phyloP scores from a whole-genome alignment of 2,329 filamentous ascomycete species.

The Botryotinia narcissicola region DNA sequence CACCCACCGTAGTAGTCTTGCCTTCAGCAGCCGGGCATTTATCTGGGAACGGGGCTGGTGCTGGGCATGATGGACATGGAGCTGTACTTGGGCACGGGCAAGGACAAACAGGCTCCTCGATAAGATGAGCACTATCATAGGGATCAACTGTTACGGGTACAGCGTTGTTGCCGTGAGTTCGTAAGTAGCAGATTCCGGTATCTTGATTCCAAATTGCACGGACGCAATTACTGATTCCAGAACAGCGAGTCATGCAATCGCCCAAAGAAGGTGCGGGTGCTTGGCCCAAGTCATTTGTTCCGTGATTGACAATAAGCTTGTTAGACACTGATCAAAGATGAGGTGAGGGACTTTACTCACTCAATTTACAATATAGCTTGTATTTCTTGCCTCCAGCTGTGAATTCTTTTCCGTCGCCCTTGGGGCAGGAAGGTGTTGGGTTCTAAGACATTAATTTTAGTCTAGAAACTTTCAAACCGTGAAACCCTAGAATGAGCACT shows the following conservation, averaged over 20 bases:
- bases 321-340: neutral
- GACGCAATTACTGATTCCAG: neutral
- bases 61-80: neutral
- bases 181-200: neutral
- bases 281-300: neutral
- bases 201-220: neutral
- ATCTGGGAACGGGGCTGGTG: neutral
- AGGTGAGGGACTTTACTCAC: neutral
- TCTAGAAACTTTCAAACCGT: neutral
- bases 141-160: conserved; percentile 2
- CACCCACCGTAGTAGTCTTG: neutral
- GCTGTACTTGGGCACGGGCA: conserved; percentile 3
- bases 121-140: conserved; percentile 11
- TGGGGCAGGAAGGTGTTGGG: conserved; percentile 6
- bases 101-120: conserved; percentile 4
- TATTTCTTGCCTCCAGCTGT: conserved; percentile 5
- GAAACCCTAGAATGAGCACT: neutral
- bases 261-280: neutral
- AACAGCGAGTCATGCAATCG: conserved; percentile 10
- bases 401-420: neutral
- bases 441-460: neutral
- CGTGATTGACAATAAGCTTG: neutral
- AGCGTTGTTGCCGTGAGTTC: conserved; percentile 2
- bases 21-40: neutral
- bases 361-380: conserved; percentile 1